Evolutionary conservation across 352 stramenopile genomes (phyloP), one percentile per base, ranked within the genome.

Genomic region (Pythium vanterpoolii): DNA sequence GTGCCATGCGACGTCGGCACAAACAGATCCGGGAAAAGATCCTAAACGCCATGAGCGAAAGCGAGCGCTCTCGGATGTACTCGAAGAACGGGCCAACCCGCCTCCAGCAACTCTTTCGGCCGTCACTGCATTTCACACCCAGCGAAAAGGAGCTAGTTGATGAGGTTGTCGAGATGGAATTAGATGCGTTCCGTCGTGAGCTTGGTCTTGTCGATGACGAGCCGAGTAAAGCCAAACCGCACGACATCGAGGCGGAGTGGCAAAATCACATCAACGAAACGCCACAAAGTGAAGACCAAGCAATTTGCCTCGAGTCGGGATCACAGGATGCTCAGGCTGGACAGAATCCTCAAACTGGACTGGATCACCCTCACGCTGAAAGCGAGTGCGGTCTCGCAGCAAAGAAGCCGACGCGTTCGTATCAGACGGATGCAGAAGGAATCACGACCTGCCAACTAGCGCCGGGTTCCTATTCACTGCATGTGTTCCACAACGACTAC

Each of bases 401-500:
- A 27, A 71, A 51, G 58, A 66, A 11, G 38, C 47, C 36, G n/a
- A 67, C 66, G 38, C 33, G 53, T 6, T 66, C 62, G 9, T 84
- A 72, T 31, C 46, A 77, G 27, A 79, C 77, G 5, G 73, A 88
- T 33, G 54, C 26, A 0, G 55, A 76, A 23, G 80, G 80, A 11
- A 42, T 58, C 23, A 55, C 65, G 4, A 74, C 56, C 1, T 87
- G 78, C 26, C 66, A 60, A 5, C 57, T 90, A 2, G 57, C 71
- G 8, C 74, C 80, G 2, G 80, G 80, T 0, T 86, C 77, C 13
- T 90, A 90, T 68, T 85, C 76, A 2, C 6, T 90, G 5, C 87
- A 90, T 36, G 71, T 90, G 0, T 88, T 86, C 56, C 78, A 90
- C 54, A 51, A 74, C n/a, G 78, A 88, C 27, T 86, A 74, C 53